Evolutionary conservation across 164 flowering plant species (phyloP).

Genomic region (Nymphaea thermarum): DNA sequence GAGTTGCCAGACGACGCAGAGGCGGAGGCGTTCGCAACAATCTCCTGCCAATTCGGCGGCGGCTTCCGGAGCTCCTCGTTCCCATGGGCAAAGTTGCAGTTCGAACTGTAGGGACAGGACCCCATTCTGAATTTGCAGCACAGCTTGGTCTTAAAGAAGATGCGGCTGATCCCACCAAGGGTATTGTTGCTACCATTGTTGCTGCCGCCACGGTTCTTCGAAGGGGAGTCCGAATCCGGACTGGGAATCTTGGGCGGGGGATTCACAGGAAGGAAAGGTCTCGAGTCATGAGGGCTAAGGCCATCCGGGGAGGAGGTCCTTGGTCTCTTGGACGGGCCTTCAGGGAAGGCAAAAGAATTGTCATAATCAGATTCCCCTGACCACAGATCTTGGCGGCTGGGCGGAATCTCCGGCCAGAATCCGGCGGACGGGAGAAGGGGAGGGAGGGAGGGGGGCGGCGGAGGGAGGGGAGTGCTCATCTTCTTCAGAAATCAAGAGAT

Average conservation of each 20-base stretch:
- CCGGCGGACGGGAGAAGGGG: slow-evolving; percentile 11
- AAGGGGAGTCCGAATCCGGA: slow-evolving; percentile 9
- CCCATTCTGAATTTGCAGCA: slow-evolving; percentile 55
- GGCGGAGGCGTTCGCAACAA: slow-evolving; percentile 17
- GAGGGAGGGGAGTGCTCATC: slow-evolving; percentile 34
- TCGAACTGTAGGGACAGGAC: slow-evolving; percentile 50
- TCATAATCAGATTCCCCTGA: neutral
- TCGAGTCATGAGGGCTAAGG: neutral
- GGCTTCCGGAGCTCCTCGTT: slow-evolving; percentile 59
- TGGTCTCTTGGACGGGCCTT: neutral
- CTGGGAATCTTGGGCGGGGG: slow-evolving; percentile 38
- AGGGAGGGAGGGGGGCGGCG: slow-evolving; percentile 4
- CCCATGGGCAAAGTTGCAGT: slow-evolving; percentile 88
- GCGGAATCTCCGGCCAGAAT: slow-evolving; percentile 25
- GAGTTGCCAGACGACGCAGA: neutral
- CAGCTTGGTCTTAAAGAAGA: slow-evolving; percentile 71
- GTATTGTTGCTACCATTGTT: neutral
- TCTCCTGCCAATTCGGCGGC: slow-evolving; percentile 81
- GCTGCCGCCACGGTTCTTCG: slow-evolving; percentile 9
- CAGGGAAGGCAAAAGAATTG: neutral
- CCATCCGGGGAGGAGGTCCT: neutral
- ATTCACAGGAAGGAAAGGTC: slow-evolving; percentile 12
- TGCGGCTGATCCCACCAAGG: slow-evolving; percentile 24
- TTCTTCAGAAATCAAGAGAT: neutral
- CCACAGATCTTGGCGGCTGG: neutral